A percentile compares a stretch with the other conserved stretches of the same genome.
Evolutionary conservation across 257 asterid species (phyloP).

Genomic region (Lantana camara): DNA sequence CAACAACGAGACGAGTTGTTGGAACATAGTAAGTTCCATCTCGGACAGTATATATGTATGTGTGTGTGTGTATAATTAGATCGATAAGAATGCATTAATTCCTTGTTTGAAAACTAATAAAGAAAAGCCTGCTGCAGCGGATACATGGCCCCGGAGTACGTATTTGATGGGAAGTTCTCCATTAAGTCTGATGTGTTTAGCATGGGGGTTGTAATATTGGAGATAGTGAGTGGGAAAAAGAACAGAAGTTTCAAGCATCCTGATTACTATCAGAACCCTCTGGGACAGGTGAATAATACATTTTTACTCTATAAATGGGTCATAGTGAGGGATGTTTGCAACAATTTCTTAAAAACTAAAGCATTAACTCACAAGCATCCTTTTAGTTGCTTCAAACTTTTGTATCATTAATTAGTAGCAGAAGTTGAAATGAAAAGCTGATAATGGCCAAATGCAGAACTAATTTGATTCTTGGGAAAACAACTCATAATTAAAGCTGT

Average conservation of each 20-base stretch:
- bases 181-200: slow-evolving; percentile 26
- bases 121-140: slow-evolving; percentile 15
- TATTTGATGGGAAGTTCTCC: slow-evolving; percentile 29
- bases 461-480: too few species aligned
- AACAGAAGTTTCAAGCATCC: slow-evolving; percentile 17
- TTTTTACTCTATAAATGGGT: neutral
- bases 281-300: slow-evolving; percentile 17
- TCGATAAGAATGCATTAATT: too few species aligned
- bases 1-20: slow-evolving; percentile 23
- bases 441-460: too few species aligned
- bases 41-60: neutral
- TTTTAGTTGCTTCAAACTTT: too few species aligned
- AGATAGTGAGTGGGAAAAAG: slow-evolving; percentile 26
- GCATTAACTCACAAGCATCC: too few species aligned
- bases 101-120: neutral
- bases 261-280: slow-evolving; percentile 11
- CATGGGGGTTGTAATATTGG: slow-evolving; percentile 21
- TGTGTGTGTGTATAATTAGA: too few species aligned
- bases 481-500: too few species aligned
- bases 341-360: too few species aligned
- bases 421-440: too few species aligned
- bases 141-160: slow-evolving; percentile 35
- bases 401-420: too few species aligned
- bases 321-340: too few species aligned
- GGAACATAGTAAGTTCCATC: slow-evolving; percentile 29